Evolutionary conservation across 257 asterid genomes (phyloP).

Genomic region (Nicotiana benthamiana): DNA sequence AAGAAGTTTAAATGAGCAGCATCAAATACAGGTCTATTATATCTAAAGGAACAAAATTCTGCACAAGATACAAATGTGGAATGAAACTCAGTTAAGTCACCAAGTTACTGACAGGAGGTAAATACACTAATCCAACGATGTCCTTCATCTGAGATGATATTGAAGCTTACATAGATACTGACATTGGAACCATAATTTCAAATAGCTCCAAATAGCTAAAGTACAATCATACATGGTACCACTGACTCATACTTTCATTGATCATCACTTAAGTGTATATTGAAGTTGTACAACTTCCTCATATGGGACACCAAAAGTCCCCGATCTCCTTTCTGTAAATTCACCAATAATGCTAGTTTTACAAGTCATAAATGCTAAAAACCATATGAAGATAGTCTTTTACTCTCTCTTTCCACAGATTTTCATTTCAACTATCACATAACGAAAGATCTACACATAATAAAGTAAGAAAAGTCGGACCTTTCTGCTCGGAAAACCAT

Average conservation of each 20-base stretch:
- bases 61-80: neutral
- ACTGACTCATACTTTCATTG: neutral
- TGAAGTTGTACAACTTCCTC: conserved; percentile 1
- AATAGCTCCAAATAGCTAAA: neutral
- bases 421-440: neutral
- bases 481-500: conserved; percentile 75
- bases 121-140: neutral
- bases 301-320: neutral
- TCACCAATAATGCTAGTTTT: neutral
- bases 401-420: neutral
- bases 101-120: neutral
- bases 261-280: neutral
- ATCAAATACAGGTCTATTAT: neutral
- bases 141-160: neutral
- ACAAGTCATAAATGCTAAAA: neutral
- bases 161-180: neutral
- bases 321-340: neutral
- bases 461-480: conserved; percentile 27
- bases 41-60: neutral
- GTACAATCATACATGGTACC: neutral
- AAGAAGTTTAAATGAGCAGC: neutral
- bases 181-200: neutral
- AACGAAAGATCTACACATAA: neutral
- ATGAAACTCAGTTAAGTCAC: neutral
- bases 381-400: neutral